A percentile compares a stretch with the other conserved stretches of the same genome.
Conservation (phyloP, 169 alveolate genomes). For the Plasmodium vivax region DNA sequence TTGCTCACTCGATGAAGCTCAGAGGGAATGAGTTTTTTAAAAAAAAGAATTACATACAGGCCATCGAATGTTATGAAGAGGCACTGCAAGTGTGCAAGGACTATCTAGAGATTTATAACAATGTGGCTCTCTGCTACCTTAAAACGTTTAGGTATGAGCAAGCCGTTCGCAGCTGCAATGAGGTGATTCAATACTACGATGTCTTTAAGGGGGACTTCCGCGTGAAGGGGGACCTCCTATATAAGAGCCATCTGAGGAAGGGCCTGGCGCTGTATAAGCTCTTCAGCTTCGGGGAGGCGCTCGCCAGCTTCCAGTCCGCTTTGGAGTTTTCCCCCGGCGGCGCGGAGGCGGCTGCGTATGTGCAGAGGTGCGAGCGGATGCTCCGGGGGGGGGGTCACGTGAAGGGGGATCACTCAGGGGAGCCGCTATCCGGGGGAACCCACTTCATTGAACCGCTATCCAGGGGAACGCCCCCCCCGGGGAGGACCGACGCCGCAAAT, state of each 20-base stretch:
- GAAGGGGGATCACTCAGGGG: not conserved
- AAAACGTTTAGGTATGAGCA: conserved; percentile 34
- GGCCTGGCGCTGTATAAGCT: conserved; percentile 13
- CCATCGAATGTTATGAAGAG: conserved; percentile 44
- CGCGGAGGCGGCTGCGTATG: not conserved
- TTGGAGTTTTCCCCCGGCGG: not conserved
- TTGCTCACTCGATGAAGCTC: conserved; percentile 14
- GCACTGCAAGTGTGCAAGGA: conserved; percentile 27
- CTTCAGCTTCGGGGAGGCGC: not conserved
- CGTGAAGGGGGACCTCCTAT: not conserved
- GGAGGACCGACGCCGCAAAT: not conserved
- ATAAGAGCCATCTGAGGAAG: conserved; percentile 33
- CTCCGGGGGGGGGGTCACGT: not conserved
- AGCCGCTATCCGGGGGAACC: not conserved
- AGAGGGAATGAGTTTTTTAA: conserved; percentile 36
- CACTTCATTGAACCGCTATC: not conserved
- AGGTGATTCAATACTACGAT: conserved; percentile 21
- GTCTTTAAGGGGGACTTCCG: not conserved
- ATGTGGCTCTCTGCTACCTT: conserved; percentile 37
- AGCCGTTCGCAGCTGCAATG: conserved; percentile 26
- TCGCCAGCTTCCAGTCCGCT: not conserved
- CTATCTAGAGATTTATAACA: conserved; percentile 15
- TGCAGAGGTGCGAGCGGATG: conserved; percentile 7
- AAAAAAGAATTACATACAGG: conserved; percentile 27
- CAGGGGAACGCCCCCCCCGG: not conserved